A percentile compares a stretch with the other conserved stretches of the same genome.
phyloP scores from a whole-genome alignment of 176 grass and related monocot species.

The Melocanna baccifera region DNA sequence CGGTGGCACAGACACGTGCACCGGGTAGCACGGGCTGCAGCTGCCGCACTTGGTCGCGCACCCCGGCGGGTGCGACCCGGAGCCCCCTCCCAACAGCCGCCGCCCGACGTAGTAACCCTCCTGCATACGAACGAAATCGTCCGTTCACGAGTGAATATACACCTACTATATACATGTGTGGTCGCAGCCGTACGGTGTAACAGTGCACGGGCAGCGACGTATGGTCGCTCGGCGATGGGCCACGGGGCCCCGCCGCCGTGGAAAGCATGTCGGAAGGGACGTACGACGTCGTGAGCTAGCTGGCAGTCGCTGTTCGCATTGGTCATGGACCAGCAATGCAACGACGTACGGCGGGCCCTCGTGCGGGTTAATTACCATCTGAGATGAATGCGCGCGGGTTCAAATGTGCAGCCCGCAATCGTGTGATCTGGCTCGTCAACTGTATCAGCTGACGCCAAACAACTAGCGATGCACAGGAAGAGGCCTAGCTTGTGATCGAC shows the following conservation, averaged over 20 bases:
- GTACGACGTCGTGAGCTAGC: neutral
- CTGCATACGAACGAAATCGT: neutral
- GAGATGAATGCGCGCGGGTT: neutral
- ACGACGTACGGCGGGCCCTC: neutral
- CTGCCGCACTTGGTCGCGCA: constrained; percentile 74
- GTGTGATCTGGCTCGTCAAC: constrained; percentile 3
- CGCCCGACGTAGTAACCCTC: neutral
- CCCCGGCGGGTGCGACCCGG: constrained; percentile 69
- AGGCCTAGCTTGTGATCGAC: neutral
- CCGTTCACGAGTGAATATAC: neutral
- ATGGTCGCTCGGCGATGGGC: neutral
- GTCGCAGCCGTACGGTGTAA: neutral
- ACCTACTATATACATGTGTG: neutral
- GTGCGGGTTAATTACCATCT: neutral
- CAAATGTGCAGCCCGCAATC: neutral
- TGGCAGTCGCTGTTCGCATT: neutral
- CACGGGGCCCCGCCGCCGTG: constrained; percentile 14
- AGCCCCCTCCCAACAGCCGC: constrained; percentile 37
- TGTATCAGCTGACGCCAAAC: neutral
- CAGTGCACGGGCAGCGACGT: neutral
- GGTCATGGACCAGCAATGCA: neutral
- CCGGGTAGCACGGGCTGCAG: constrained; percentile 73
- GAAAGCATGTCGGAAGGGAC: constrained; percentile 16
- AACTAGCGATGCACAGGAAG: neutral
- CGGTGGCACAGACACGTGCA: constrained; percentile 72